Conservation (phyloP, 257 asterid species). For the Hygrophila difformis region DNA sequence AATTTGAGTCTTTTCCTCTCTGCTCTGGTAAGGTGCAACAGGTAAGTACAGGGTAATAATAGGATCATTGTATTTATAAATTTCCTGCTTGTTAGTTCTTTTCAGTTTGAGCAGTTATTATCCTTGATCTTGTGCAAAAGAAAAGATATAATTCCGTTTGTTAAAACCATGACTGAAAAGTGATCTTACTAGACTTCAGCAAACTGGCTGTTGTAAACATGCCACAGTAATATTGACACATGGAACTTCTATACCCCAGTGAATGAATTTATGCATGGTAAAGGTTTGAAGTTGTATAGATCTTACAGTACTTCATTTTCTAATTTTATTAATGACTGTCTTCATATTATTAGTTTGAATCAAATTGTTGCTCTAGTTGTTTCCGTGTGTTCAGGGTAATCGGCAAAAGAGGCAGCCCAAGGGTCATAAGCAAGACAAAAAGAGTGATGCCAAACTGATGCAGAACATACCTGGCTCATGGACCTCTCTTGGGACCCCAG, state of each 20-base stretch:
- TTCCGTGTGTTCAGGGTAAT: slow-evolving; percentile 43
- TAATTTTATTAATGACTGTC: neutral
- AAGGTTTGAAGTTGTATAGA: no score
- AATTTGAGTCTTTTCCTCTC: neutral
- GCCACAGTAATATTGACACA: neutral
- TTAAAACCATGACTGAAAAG: neutral
- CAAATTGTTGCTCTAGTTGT: slow-evolving; percentile 45
- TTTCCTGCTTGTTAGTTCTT: neutral
- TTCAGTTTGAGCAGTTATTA: neutral
- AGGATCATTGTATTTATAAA: neutral
- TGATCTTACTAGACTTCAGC: neutral
- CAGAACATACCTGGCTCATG: slow-evolving; percentile 32
- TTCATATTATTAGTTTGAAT: slow-evolving; percentile 20
- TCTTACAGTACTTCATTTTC: no score
- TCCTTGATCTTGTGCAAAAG: neutral
- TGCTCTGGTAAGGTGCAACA: neutral
- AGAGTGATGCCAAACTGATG: slow-evolving; percentile 27
- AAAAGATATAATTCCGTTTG: neutral
- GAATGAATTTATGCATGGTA: no score
- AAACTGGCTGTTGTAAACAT: neutral
- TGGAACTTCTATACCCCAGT: no score
- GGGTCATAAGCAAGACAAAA: slow-evolving; percentile 37
- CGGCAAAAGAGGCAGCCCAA: slow-evolving; percentile 35
- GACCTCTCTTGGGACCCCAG: slow-evolving; percentile 33
- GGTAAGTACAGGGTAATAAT: no score